Base-by-base conservation (phyloP, 495 filamentous ascomycete species). In the Podospora fimiseda region DNA sequence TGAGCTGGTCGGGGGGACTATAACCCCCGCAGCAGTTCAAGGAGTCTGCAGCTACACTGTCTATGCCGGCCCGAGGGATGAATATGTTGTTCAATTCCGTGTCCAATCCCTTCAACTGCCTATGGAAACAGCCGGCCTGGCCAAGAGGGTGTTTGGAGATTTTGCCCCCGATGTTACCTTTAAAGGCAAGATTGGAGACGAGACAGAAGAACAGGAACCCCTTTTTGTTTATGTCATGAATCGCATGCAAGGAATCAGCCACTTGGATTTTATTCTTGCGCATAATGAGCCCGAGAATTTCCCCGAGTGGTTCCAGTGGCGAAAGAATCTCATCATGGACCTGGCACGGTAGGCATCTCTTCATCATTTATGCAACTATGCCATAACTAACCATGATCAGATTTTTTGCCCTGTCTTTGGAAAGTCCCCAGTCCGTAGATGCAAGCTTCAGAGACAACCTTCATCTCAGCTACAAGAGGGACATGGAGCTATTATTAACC, bases 21-120 rank as follows among this genome's bases (percentile, higher is more conserved):
- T 71, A 23, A 58, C 63, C 51, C 66, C 71, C 15, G 64, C 74
- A 18, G 52, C 49, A 14, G 57, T 74, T 18, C 71, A 76, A 54
- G 71, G 73, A 14, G 56, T 53, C 15, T 73, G 71, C 59, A 70
- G 68, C 54, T 76, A 76, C 57, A 64, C 70, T 2, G 67, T 74
- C 42, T 74, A 72, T 42, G 68, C 69, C 19, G 70, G 73, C 36
- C 62, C 56, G 18, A 57, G 66, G 18, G 48, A 50, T 42, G 70
- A 71, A 56, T 71, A 60, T 43, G 68, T 74, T 19, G 65, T 65
- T 41, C 71, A 73, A 57, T 74, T 73, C 59, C 71, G 68, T 39
- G 66, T 73, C 14, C 55, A 59, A 51, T 70, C 68, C 18, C 58
- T 70, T 1, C 40, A n/a, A 2, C 52, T 49, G 44, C 43, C 36